These are phyloP conservation scores for Apostasia shenzhenica DNA, from an alignment of 106 monocot species.

Conservation along the genomic window DNA sequence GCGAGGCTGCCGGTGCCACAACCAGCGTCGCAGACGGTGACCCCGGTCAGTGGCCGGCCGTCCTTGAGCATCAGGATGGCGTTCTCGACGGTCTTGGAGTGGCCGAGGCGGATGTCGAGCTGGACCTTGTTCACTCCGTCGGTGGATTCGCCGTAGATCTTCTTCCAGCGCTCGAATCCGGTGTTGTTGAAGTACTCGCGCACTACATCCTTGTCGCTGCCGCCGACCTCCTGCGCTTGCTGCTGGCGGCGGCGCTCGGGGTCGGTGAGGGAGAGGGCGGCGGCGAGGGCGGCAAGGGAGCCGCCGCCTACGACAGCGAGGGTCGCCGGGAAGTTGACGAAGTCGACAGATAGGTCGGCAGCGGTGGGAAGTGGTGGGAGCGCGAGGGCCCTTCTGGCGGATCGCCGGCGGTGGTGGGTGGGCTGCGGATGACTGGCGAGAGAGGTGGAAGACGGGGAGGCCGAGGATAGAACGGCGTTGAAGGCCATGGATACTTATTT, in stretches of 20 bases:
- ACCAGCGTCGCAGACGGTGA: constrained; percentile 95
- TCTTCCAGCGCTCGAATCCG: constrained; percentile 86
- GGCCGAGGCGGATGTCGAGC: constrained; percentile 93
- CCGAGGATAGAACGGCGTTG: not conserved
- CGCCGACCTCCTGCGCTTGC: constrained; percentile 54
- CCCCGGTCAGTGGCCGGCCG: constrained; percentile 41
- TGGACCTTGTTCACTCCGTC: constrained; percentile 89
- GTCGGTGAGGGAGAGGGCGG: constrained; percentile 73
- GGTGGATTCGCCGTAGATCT: constrained; percentile 81
- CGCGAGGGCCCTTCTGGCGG: constrained; percentile 8
- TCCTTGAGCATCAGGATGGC: constrained; percentile 72
- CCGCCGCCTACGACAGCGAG: constrained; percentile 35
- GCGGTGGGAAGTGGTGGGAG: constrained; percentile 5
- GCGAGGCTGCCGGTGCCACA: constrained; percentile 91
- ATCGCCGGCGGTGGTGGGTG: constrained; percentile 1
- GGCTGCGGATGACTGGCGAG: not conserved
- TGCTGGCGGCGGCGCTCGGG: constrained; percentile 78
- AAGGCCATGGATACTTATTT: not conserved
- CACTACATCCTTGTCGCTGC: constrained; percentile 89
- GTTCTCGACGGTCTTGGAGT: constrained; percentile 84
- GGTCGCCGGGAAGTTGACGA: constrained; percentile 7
- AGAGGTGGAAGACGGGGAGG: constrained; percentile 8
- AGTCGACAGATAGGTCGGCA: constrained; percentile 7
- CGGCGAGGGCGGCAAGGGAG: constrained; percentile 57
- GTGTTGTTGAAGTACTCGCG: constrained; percentile 94